These are phyloP conservation scores for Cochlearia excelsa DNA, from an alignment of 345 rosid species.

Conservation along the genomic window DNA sequence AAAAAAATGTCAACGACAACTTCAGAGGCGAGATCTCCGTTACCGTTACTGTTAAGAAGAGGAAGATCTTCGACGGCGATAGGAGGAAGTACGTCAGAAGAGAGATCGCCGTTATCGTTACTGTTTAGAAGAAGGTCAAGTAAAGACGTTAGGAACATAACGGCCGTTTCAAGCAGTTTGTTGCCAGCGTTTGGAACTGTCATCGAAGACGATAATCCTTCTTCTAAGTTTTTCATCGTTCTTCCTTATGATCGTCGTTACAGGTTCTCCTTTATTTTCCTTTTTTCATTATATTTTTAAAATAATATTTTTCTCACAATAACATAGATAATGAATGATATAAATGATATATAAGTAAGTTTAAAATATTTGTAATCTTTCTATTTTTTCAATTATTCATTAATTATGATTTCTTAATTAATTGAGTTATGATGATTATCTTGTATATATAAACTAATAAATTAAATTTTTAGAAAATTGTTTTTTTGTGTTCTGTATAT, in stretches of 20 bases:
- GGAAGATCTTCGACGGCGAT: conserved; percentile 32
- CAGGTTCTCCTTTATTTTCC: conserved; percentile 36
- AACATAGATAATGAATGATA: too few species aligned
- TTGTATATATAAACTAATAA: too few species aligned
- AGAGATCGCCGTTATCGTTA: conserved; percentile 45
- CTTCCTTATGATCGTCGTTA: conserved; percentile 89
- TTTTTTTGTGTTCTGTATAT: too few species aligned
- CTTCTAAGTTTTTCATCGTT: conserved; percentile 49
- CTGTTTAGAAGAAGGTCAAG: conserved; percentile 59
- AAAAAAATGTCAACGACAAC: conserved; percentile 34
- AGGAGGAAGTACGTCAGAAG: conserved; percentile 16
- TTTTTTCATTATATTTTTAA: neutral
- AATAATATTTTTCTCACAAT: too few species aligned
- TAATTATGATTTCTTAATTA: too few species aligned
- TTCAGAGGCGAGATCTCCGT: conserved; percentile 42
- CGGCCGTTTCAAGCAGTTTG: conserved; percentile 76
- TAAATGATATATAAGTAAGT: too few species aligned
- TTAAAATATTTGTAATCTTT: too few species aligned
- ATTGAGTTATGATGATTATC: too few species aligned
- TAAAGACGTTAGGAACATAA: conserved; percentile 52
- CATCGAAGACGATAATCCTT: conserved; percentile 46
- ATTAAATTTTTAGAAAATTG: too few species aligned
- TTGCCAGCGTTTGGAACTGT: conserved; percentile 86
- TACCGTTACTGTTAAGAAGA: conserved; percentile 49
- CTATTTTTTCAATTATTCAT: too few species aligned